Evolutionary conservation across 495 filamentous ascomycete genomes (phyloP).

Genomic region (Ascobolus immersus): DNA sequence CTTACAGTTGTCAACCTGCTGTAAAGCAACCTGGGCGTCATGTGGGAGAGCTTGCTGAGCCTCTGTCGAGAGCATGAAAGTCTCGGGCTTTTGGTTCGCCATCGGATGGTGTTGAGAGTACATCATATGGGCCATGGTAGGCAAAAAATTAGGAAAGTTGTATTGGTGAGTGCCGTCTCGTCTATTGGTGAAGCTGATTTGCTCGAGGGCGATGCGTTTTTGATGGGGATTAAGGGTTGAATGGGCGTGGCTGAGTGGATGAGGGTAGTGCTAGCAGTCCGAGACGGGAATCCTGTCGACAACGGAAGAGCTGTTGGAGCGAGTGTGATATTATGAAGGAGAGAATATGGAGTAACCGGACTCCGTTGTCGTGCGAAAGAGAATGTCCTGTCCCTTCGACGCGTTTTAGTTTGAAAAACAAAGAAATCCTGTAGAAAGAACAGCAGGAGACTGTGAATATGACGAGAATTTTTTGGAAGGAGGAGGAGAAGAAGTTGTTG

Average conservation of each 20-base stretch:
- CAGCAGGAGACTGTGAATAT: too few species aligned
- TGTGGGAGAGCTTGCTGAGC: constrained; percentile 88
- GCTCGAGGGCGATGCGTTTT: constrained; percentile 7
- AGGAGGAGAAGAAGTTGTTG: constrained; percentile 12
- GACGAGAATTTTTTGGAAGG: constrained; percentile 12
- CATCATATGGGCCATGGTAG: constrained; percentile 16
- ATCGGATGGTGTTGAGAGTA: constrained; percentile 15
- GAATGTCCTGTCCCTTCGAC: constrained; percentile 18
- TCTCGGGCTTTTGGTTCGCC: constrained; percentile 65
- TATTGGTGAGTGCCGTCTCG: constrained; percentile 7
- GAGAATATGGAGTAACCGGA: constrained; percentile 17
- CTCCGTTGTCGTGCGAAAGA: constrained; percentile 18
- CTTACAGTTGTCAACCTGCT: constrained; percentile 96
- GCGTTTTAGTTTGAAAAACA: constrained; percentile 17
- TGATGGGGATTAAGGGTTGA: constrained; percentile 4
- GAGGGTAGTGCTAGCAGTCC: constrained; percentile 6
- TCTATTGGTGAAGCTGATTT: constrained; percentile 13
- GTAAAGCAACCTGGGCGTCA: constrained; percentile 87
- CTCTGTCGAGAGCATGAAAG: constrained; percentile 89
- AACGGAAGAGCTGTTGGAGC: constrained; percentile 9
- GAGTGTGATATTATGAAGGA: constrained; percentile 12
- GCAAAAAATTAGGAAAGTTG: constrained; percentile 1
- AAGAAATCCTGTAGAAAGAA: constrained; percentile 15
- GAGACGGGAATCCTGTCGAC: constrained; percentile 11
- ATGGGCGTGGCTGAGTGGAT: constrained; percentile 10